Evolutionary conservation across 805 yeast species (phyloP).

Genomic region (Kuraishia borneana): DNA sequence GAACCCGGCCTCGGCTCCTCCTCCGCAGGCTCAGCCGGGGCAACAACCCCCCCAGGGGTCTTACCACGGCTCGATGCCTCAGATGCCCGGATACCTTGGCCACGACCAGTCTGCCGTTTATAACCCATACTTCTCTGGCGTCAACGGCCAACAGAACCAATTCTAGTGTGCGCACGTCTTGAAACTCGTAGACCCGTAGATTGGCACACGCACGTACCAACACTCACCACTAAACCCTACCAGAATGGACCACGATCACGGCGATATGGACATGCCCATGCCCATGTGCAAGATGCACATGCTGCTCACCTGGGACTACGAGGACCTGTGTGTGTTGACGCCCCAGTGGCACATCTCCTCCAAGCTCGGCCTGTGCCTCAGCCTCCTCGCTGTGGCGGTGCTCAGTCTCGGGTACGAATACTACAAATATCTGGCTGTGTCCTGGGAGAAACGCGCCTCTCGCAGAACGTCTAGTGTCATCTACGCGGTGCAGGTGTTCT

Average conservation of each 20-base stretch:
- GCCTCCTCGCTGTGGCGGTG: slow-evolving; percentile 19
- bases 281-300: slow-evolving; percentile 22
- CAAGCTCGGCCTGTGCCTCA: slow-evolving; percentile 18
- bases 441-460: slow-evolving; percentile 8
- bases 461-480: slow-evolving; percentile 6
- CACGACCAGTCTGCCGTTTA: slow-evolving; percentile 46
- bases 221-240: no score
- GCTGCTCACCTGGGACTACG: slow-evolving; percentile 31
- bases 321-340: slow-evolving; percentile 29
- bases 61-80: slow-evolving; percentile 14
- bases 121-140: slow-evolving; percentile 51
- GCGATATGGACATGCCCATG: slow-evolving; percentile 3
- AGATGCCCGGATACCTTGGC: slow-evolving; percentile 37
- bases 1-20: slow-evolving; percentile 16
- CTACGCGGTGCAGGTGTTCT: slow-evolving; percentile 30
- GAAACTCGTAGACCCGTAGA: no score
- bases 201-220: no score
- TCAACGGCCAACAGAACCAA: slow-evolving; percentile 50
- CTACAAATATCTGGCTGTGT: slow-evolving; percentile 13
- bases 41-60: slow-evolving; percentile 7
- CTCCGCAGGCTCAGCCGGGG: slow-evolving; percentile 14
- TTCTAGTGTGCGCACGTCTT: no score
- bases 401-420: slow-evolving; percentile 26
- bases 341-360: slow-evolving; percentile 27
- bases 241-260: no score